These are phyloP conservation scores for Coemansia sp. DNA, from an alignment of 192 early-diverging fungal species.

Conservation along the genomic window DNA sequence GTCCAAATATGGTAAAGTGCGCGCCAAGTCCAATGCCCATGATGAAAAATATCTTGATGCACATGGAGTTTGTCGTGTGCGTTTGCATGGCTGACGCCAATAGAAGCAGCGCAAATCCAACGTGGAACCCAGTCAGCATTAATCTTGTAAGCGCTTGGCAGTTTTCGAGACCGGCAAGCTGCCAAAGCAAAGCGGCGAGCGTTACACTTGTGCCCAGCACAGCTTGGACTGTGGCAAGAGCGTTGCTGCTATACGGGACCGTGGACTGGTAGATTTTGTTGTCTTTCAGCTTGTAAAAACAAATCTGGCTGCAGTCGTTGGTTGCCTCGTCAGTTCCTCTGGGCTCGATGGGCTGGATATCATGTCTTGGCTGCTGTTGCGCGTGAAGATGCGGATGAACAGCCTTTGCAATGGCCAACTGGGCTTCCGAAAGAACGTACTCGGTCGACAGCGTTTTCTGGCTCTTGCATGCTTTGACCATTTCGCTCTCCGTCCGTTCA, in stretches of 20 bases:
- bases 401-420: constrained; percentile 21
- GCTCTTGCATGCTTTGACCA: not conserved
- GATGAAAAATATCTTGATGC: constrained; percentile 40
- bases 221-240: constrained; percentile 15
- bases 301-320: not conserved
- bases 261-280: constrained; percentile 1
- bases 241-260: constrained; percentile 20
- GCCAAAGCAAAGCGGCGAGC: not conserved
- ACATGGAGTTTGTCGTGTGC: constrained; percentile 22
- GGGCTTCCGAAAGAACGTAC: constrained; percentile 4
- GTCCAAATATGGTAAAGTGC: constrained; percentile 18
- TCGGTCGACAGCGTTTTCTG: constrained; percentile 2
- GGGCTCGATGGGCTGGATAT: not conserved
- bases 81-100: constrained; percentile 32
- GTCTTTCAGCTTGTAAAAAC: not conserved
- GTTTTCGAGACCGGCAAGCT: not conserved
- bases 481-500: not conserved
- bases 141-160: constrained; percentile 6
- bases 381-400: constrained; percentile 18
- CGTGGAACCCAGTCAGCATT: constrained; percentile 1
- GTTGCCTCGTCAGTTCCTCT: not conserved
- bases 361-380: not conserved
- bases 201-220: constrained; percentile 9
- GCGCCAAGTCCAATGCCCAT: constrained; percentile 15
- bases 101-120: constrained; percentile 20